These are phyloP conservation scores for Hansenula sp. DNA, from an alignment of 1,139 yeast genomes.

Conservation along the genomic window DNA sequence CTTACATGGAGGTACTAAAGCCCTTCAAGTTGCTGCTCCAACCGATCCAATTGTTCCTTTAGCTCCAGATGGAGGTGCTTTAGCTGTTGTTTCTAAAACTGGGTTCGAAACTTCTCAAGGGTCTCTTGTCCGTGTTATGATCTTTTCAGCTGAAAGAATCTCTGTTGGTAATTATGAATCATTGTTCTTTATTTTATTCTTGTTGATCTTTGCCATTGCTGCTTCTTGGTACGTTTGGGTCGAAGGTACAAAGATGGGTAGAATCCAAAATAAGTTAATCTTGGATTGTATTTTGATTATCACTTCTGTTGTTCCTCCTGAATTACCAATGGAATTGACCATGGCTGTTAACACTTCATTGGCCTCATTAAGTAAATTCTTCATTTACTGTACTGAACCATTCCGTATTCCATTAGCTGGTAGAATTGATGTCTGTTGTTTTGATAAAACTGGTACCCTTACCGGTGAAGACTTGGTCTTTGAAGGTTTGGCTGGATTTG, in stretches of 20 bases:
- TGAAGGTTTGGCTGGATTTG: conserved; percentile 92
- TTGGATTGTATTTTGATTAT: conserved; percentile 93
- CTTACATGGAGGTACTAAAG: conserved; percentile 95
- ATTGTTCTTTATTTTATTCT: conserved; percentile 82
- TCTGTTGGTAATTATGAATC: conserved; percentile 97
- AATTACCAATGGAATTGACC: conserved; percentile 97
- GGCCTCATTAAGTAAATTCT: conserved; percentile 80
- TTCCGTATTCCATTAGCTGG: conserved; percentile 98
- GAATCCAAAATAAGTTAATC: conserved; percentile 88
- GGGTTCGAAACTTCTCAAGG: conserved; percentile 99
- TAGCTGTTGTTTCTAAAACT: conserved; percentile 86
- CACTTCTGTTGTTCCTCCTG: conserved; percentile 99
- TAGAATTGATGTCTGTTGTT: conserved; percentile 96
- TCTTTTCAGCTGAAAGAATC: conserved; percentile 92
- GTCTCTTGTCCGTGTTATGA: conserved; percentile 95
- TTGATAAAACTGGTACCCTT: conserved; percentile 96
- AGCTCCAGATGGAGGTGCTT: conserved; percentile 90
- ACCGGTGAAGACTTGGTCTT: conserved; percentile 96
- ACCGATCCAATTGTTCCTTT: conserved; percentile 42
- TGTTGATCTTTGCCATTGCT: conserved; percentile 85
- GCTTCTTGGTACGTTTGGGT: conserved; percentile 99
- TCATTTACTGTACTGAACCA: conserved; percentile 96
- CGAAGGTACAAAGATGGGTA: conserved; percentile 93
- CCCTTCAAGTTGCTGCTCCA: conserved; percentile 83
- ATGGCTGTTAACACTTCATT: conserved; percentile 95